These are phyloP conservation scores for Casuarina cunninghamiana DNA, from an alignment of 306 rosid species.

Conservation along the genomic window DNA sequence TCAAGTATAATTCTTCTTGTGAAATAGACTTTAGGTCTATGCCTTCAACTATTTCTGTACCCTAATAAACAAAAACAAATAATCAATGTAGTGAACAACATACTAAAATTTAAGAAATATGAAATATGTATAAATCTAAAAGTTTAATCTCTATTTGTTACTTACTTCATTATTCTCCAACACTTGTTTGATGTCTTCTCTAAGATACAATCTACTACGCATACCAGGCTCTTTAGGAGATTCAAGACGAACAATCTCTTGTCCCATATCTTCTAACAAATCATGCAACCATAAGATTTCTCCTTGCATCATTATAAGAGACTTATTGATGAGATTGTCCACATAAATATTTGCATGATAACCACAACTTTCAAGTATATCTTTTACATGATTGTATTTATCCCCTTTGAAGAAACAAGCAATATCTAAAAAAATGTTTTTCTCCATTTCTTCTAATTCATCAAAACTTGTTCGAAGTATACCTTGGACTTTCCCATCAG, in stretches of 20 bases:
- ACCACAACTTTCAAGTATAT: neutral
- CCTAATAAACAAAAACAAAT: too few relatives aligned
- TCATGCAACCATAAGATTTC: neutral
- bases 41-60: too few relatives aligned
- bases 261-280: constrained; percentile 13
- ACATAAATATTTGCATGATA: neutral
- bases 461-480: neutral
- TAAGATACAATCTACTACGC: too few relatives aligned
- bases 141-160: neutral
- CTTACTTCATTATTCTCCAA: too few relatives aligned
- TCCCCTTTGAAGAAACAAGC: neutral
- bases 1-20: neutral
- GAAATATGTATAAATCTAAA: neutral
- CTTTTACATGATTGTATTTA: neutral
- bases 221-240: too few relatives aligned
- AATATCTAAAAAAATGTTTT: neutral
- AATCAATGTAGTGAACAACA: neutral
- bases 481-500: neutral
- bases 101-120: too few relatives aligned
- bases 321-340: neutral
- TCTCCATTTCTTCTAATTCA: neutral
- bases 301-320: neutral
- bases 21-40: too few relatives aligned
- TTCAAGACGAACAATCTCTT: constrained; percentile 12
- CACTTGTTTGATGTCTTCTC: too few relatives aligned